phyloP scores from a whole-genome alignment of 2,329 filamentous ascomycete species.

The Mariannaea sp. region DNA sequence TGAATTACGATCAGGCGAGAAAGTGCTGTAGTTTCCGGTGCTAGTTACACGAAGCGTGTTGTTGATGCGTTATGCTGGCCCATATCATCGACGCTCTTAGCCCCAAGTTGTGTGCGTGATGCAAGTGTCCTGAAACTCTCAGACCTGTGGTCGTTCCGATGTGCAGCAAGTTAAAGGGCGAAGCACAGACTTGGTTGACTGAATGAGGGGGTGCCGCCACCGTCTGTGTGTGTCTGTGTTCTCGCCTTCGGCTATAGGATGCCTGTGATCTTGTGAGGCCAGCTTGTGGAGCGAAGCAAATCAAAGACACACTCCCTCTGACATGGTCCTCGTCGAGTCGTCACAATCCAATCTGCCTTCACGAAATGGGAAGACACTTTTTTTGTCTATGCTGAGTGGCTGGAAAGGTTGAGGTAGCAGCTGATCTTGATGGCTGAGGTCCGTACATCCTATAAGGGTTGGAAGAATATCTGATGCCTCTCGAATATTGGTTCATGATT shows the following conservation, averaged over 20 bases:
- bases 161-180: no score
- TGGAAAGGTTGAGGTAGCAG: not conserved
- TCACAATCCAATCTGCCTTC: no score
- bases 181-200: not conserved
- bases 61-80: constrained; percentile 11
- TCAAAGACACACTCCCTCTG: no score
- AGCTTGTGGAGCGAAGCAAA: no score
- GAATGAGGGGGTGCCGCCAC: not conserved
- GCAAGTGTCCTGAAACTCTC: not conserved
- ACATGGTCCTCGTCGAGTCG: no score
- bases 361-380: not conserved
- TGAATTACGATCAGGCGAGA: constrained; percentile 3
- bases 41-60: not conserved
- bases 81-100: constrained; percentile 4
- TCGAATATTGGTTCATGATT: not conserved
- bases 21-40: not conserved
- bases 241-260: not conserved
- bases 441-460: constrained; percentile 6
- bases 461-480: not conserved
- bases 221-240: not conserved
- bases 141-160: not conserved
- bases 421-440: not conserved
- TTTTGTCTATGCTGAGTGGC: constrained; percentile 8
- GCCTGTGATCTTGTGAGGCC: not conserved
- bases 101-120: not conserved